Evolutionary conservation across 495 filamentous ascomycete genomes (phyloP), one percentile per base, ranked within the genome.

Genomic region (Aspergillus ostianus): DNA sequence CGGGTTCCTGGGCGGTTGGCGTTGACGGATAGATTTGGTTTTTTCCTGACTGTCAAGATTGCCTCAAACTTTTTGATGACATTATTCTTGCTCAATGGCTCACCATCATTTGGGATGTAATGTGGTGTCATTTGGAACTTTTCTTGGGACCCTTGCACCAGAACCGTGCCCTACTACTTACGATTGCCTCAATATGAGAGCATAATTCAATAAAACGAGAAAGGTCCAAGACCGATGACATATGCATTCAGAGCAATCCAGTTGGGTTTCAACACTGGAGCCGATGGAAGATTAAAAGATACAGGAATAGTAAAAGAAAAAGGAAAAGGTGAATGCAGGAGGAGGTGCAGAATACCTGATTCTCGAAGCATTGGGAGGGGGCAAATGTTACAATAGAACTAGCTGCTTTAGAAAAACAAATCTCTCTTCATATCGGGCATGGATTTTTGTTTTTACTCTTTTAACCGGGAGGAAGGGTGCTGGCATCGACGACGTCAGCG

Each of bases 391-490:
- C 36, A 41, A 41, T 41, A 1, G 36, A 17, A 41, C 36, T 41
- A 41, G 36, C 36, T 41, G 36, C 36, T 41, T 41, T 41, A 41
- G 6, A 41, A 41, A 41, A 41, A 41, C 36, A 41, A 41, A 41
- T 41, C 18, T 41, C 18, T 41, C 48, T 56, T 59, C 36, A 58
- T 60, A 65, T 58, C 44, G 32, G 30, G 55, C 27, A 55, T 52
- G 15, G 23, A 3, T 27, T 30, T 48, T 47, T 12, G 45, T 53
- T 63, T 85, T 90, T 98, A 71, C 94, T 12, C 48, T 53, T 63
- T 85, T 90, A 98, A 71, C 94, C 94, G 57, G 94, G 94, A 56
- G 94, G 94, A 26, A 98, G 85, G 55, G 91, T 85, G 81, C 91
- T 95, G 61, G 87, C 88, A 62, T 98, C 94, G 21, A 98, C 93